Evolutionary conservation across 1,284 basidiomycete genomes (phyloP).

Genomic region (Ganoderma meredithae): DNA sequence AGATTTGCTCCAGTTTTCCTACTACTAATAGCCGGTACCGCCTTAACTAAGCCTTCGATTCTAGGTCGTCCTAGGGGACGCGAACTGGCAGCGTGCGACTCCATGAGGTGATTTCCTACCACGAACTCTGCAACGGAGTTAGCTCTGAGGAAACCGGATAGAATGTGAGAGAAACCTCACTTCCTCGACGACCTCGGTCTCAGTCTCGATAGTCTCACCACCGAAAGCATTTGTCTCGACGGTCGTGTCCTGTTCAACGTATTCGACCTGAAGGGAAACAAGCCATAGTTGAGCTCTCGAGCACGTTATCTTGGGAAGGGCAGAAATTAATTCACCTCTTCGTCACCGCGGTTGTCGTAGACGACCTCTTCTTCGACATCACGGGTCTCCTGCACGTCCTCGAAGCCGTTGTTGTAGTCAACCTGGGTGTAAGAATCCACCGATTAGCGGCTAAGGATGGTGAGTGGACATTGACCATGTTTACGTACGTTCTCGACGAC

Average conservation of each 20-base stretch:
- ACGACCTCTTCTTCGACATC: slow-evolving; percentile 1
- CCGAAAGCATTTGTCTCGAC: slow-evolving; percentile 1
- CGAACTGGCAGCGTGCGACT: not conserved
- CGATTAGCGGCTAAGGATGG: no score
- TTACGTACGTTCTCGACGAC: not conserved
- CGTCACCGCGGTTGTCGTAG: not conserved
- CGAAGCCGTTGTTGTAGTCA: slow-evolving; percentile 11
- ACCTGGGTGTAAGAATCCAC: not conserved
- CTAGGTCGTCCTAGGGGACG: not conserved
- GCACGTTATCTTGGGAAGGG: no score
- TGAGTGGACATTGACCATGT: not conserved
- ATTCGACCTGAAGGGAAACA: not conserved
- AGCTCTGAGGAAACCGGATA: not conserved
- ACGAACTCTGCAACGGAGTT: not conserved
- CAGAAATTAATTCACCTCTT: not conserved
- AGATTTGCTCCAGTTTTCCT: not conserved
- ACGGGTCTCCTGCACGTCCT: slow-evolving; percentile 4
- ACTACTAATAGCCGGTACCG: not conserved
- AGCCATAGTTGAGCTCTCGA: not conserved
- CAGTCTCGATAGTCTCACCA: not conserved
- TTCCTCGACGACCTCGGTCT: not conserved
- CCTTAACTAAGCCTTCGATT: not conserved
- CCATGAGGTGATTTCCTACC: not conserved
- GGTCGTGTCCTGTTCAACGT: slow-evolving; percentile 1
- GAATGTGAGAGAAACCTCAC: not conserved